These are phyloP conservation scores for Fusarium incarnatum DNA, from an alignment of 2,329 filamentous ascomycete genomes.

Conservation along the genomic window DNA sequence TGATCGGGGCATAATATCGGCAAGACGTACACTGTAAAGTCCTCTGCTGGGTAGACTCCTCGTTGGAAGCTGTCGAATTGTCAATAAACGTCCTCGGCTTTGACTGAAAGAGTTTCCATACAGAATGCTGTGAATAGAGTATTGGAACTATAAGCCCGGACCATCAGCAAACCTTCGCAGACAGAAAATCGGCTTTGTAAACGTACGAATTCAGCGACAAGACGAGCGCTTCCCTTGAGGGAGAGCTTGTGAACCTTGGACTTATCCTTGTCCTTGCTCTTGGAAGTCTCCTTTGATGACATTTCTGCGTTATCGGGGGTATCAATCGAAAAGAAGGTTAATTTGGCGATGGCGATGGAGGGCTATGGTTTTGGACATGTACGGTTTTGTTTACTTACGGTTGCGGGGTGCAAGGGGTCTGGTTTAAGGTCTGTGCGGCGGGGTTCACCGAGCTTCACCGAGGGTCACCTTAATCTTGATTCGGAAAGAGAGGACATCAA, in stretches of 20 bases:
- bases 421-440: conserved; percentile 43
- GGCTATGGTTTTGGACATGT: conserved; percentile 9
- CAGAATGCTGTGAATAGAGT: conserved; percentile 97
- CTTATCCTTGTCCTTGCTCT: conserved; percentile 68
- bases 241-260: conserved; percentile 96
- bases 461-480: conserved; percentile 25
- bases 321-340: not conserved
- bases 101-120: conserved; percentile 52
- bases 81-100: conserved; percentile 1
- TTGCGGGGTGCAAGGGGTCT: conserved; percentile 43
- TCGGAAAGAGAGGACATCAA: not conserved
- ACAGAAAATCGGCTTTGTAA: conserved; percentile 45
- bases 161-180: conserved; percentile 31
- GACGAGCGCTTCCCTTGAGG: conserved; percentile 83
- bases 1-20: not conserved
- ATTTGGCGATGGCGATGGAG: not conserved
- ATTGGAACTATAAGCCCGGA: conserved; percentile 77
- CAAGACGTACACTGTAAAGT: conserved; percentile 84
- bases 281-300: conserved; percentile 49
- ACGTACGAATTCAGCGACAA: conserved; percentile 94
- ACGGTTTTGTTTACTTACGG: conserved; percentile 47
- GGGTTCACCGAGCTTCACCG: conserved; percentile 42
- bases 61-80: conserved; percentile 77
- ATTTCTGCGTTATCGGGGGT: conserved; percentile 30
- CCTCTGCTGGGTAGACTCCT: conserved; percentile 89